Conservation (phyloP, 768 basidiomycete species). For the Pisolithus sp. region DNA sequence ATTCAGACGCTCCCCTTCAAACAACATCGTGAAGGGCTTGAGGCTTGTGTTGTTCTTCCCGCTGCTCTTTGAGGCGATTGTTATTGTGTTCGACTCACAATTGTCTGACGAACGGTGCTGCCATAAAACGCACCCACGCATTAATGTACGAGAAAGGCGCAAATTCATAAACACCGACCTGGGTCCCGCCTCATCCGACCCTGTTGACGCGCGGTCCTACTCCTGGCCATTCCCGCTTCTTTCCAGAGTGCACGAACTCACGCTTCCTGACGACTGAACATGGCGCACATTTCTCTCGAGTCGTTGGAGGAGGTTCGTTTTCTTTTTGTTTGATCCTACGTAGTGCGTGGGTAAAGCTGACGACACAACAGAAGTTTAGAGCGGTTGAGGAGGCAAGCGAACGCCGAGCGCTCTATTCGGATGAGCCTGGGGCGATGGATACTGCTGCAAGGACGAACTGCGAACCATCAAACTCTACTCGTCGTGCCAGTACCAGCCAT, state of each 20-base stretch:
- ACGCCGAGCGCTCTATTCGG: slow-evolving; percentile 33
- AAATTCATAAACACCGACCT: neutral
- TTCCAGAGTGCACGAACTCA: neutral
- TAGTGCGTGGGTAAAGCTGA: neutral
- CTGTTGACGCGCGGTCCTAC: neutral
- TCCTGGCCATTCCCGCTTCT: neutral
- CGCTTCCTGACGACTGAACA: slow-evolving; percentile 1
- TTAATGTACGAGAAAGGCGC: neutral
- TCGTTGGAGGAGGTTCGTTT: slow-evolving; percentile 23
- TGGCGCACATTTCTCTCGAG: slow-evolving; percentile 17
- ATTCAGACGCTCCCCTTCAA: too few relatives aligned
- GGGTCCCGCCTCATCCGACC: neutral
- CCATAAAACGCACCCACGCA: neutral
- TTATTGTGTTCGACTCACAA: too few relatives aligned
- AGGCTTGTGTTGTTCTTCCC: too few relatives aligned
- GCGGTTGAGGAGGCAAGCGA: slow-evolving; percentile 54
- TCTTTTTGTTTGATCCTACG: neutral
- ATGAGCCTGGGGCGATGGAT: slow-evolving; percentile 19
- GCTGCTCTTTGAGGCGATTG: too few relatives aligned
- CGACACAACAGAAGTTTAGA: slow-evolving; percentile 43
- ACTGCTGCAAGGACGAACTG: neutral
- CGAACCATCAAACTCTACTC: slow-evolving; percentile 16
- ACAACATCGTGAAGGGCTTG: too few relatives aligned
- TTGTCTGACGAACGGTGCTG: neutral
- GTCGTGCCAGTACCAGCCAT: slow-evolving; percentile 24